A percentile compares a stretch with the other conserved stretches of the same genome.
These are phyloP conservation scores for Crotalaria pallida DNA, from an alignment of 306 rosid genomes.

Conservation along the genomic window DNA sequence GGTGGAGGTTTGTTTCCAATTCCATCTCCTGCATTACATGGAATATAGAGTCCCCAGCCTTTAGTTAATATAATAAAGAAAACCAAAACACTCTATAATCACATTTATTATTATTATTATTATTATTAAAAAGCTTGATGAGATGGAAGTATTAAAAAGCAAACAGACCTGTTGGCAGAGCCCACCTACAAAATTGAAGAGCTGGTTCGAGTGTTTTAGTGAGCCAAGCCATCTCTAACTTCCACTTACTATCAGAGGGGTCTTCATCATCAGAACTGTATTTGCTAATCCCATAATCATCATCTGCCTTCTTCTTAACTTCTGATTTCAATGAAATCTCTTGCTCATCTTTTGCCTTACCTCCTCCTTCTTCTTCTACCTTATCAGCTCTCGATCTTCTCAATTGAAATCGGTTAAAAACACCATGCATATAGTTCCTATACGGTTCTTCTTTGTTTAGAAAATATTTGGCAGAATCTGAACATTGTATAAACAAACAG, in stretches of 20 bases:
- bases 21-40: conserved; percentile 47
- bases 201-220: conserved; percentile 87
- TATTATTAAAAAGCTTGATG: too few species aligned
- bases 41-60: conserved; percentile 18
- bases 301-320: conserved; percentile 31
- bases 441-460: conserved; percentile 43
- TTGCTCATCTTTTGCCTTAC: conserved; percentile 26
- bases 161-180: conserved; percentile 81
- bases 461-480: conserved; percentile 38
- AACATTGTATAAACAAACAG: neutral
- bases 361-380: conserved; percentile 43
- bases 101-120: too few species aligned
- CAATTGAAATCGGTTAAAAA: conserved; percentile 46
- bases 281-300: conserved; percentile 28
- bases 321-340: conserved; percentile 31
- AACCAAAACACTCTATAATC: neutral
- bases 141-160: conserved; percentile 24
- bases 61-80: conserved; percentile 14
- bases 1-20: conserved; percentile 45
- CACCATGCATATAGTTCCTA: conserved; percentile 29
- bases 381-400: conserved; percentile 45
- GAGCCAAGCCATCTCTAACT: conserved; percentile 80
- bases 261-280: conserved; percentile 50
- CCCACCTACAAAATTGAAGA: conserved; percentile 81
- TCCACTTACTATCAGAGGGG: conserved; percentile 51